Percentiles rank a stretch among this genome's conserved stretches.
Conservation (phyloP, 176 grass and related monocot genomes). For the Oryza coarctata region DNA sequence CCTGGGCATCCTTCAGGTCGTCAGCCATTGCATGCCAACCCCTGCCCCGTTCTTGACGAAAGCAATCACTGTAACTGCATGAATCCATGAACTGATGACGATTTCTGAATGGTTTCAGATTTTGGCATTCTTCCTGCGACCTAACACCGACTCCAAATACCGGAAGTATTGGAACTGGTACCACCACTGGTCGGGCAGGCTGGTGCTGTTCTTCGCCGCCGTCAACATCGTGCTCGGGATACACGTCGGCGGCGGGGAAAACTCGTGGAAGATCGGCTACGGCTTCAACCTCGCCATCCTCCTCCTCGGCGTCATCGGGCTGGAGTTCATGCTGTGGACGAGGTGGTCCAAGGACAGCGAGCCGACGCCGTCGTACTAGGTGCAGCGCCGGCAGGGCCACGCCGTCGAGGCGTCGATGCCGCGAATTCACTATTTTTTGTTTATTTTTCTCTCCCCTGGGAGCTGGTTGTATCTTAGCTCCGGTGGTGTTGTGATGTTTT, state of each 20-base stretch:
- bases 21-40: not conserved
- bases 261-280: conserved; percentile 89
- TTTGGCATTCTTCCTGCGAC: conserved; percentile 66
- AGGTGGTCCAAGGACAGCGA: conserved; percentile 67
- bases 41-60: not conserved
- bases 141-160: conserved; percentile 67
- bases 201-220: conserved; percentile 73
- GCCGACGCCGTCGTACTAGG: conserved; percentile 50
- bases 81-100: not conserved
- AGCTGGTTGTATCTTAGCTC: not conserved
- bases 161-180: conserved; percentile 95
- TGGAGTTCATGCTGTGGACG: conserved; percentile 84
- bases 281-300: conserved; percentile 78
- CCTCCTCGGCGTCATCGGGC: conserved; percentile 49
- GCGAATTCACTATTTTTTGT: not conserved
- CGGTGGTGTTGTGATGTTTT: not conserved
- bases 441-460: not conserved
- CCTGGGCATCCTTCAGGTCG: conserved; percentile 79
- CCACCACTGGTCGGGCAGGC: conserved; percentile 77
- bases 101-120: conserved; percentile 30
- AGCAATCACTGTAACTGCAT: not conserved
- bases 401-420: not conserved
- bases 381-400: not conserved
- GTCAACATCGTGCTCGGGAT: conserved; percentile 92
- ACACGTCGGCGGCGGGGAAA: conserved; percentile 56